Percentiles rank a stretch among this genome's conserved stretches.
phyloP scores from a whole-genome alignment of 31 red algal species.

The Asparagopsis taxiformis region DNA sequence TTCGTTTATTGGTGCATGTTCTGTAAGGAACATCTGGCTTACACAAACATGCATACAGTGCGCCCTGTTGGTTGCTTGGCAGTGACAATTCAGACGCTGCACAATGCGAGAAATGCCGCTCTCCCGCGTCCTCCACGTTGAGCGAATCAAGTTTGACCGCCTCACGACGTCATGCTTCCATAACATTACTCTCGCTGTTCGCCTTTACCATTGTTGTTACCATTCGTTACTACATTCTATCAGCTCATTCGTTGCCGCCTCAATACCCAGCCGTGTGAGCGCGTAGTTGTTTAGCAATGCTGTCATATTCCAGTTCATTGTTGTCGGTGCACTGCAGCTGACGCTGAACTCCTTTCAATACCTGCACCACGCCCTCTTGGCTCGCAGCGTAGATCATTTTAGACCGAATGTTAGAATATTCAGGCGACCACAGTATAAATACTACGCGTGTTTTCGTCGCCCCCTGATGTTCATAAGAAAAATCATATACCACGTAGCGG shows the following conservation, averaged over 20 bases:
- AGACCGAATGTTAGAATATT: conserved; percentile 65
- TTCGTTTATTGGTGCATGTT: no score
- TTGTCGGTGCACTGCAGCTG: conserved; percentile 88
- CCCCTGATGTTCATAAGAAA: conserved; percentile 77
- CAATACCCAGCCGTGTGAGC: conserved; percentile 78
- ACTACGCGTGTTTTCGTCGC: conserved; percentile 84
- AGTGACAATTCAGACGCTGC: no score
- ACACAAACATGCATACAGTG: no score
- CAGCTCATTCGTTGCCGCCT: conserved; percentile 2
- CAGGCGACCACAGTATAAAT: conserved; percentile 94
- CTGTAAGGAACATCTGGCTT: no score
- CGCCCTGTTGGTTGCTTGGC: no score
- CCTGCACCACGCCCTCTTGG: conserved; percentile 67
- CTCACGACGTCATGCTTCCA: no score
- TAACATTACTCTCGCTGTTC: no score
- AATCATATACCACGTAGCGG: conserved; percentile 92
- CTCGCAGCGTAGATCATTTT: conserved; percentile 97
- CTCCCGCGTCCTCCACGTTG: no score
- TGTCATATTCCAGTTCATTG: conserved; percentile 80
- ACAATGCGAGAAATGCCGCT: no score
- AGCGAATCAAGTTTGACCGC: no score
- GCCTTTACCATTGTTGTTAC: no score
- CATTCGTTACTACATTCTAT: no score
- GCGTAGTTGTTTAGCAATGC: conserved; percentile 64
- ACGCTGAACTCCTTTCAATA: conserved; percentile 86